phyloP scores from a whole-genome alignment of 441 rosid genomes.

The Erodium chrysanthum region DNA sequence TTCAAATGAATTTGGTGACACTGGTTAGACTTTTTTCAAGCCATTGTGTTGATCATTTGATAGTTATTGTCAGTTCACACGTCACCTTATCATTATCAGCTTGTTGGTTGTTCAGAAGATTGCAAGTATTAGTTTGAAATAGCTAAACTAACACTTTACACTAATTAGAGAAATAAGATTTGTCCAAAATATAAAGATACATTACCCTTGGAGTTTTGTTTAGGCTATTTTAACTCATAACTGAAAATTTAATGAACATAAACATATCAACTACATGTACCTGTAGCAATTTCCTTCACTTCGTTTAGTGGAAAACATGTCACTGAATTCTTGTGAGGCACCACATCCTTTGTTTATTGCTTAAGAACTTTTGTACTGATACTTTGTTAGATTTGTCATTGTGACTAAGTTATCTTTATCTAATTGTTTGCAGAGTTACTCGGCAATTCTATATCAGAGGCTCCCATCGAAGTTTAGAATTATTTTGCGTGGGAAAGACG shows the following conservation, averaged over 20 bases:
- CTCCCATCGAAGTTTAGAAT: constrained; percentile 72
- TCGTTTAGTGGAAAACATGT: neutral
- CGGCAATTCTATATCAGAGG: constrained; percentile 76
- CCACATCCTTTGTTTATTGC: neutral
- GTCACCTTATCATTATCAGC: neutral
- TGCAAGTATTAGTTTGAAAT: neutral
- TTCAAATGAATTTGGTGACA: neutral
- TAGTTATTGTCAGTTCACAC: neutral
- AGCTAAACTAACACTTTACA: neutral
- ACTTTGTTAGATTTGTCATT: neutral
- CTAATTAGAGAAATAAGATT: neutral
- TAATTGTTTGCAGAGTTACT: constrained; percentile 51
- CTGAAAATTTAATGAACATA: neutral
- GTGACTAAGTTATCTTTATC: neutral
- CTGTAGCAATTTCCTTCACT: neutral
- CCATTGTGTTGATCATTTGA: neutral
- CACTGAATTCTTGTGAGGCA: neutral
- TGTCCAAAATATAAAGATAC: too few relatives aligned
- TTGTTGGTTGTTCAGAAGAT: neutral
- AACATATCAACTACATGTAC: neutral
- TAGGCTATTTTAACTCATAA: neutral
- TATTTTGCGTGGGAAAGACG: constrained; percentile 80
- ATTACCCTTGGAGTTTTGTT: neutral
- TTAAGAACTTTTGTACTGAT: neutral
- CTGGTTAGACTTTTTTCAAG: neutral